Evolutionary conservation across 192 early-diverging fungal genomes (phyloP).

Genomic region (Diversispora eburnea): DNA sequence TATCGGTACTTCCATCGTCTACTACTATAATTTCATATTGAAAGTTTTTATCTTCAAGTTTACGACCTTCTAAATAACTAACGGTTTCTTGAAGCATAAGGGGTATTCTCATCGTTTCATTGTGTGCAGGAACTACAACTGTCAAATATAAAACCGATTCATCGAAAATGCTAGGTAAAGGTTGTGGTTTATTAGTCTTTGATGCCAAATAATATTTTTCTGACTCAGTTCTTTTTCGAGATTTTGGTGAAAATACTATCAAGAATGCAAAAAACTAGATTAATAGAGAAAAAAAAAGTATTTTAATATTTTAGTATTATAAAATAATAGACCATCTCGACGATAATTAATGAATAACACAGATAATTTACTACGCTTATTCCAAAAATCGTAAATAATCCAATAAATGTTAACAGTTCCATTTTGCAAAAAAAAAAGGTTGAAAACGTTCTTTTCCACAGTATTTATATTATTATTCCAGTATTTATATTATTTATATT

Average conservation of each 20-base stretch:
- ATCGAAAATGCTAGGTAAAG: slow-evolving; percentile 45
- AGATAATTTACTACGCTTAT: too few species aligned
- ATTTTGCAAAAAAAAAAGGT: too few species aligned
- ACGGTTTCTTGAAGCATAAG: slow-evolving; percentile 81
- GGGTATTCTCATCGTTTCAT: slow-evolving; percentile 81
- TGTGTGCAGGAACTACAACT: slow-evolving; percentile 87
- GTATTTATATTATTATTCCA: too few species aligned
- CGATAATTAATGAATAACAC: too few species aligned
- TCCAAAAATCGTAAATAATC: too few species aligned
- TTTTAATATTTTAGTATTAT: too few species aligned
- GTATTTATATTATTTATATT: too few species aligned
- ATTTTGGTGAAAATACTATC: slow-evolving; percentile 36
- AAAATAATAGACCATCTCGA: too few species aligned
- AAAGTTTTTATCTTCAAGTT: slow-evolving; percentile 41
- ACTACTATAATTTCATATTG: slow-evolving; percentile 87
- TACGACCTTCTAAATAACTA: slow-evolving; percentile 56
- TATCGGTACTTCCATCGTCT: slow-evolving; percentile 87
- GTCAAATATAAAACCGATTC: slow-evolving; percentile 56
- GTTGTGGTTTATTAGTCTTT: slow-evolving; percentile 31
- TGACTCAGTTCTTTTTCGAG: slow-evolving; percentile 45
- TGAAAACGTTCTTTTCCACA: too few species aligned
- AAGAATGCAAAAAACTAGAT: slow-evolving; percentile 37
- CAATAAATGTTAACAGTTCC: too few species aligned
- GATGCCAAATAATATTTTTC: slow-evolving; percentile 53
- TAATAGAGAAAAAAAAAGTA: too few species aligned